Evolutionary conservation across 2,329 filamentous ascomycete genomes (phyloP), one percentile per base, ranked within the genome.

Genomic region (Metarhizium rileyi): DNA sequence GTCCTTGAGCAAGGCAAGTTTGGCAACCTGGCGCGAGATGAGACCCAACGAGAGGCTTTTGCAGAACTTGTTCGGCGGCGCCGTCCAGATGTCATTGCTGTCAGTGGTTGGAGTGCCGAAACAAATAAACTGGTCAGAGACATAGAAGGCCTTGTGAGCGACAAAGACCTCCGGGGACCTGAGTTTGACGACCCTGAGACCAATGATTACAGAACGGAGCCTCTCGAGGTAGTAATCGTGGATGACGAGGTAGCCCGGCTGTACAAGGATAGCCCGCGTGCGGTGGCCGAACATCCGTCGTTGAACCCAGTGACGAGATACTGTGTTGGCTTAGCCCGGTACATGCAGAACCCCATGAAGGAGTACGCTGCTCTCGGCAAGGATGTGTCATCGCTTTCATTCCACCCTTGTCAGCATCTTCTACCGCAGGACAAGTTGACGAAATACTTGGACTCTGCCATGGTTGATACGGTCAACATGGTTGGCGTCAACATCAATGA

Each of bases 401-500:
- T 96, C 67, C 90, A 96, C 58, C 81, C 87, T 3, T 90, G 90
- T 59, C 93, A 98, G 65, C 86, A 90, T 53, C 78, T 96, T 27
- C 76, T 98, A 14, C 86, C 90, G 0, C 81, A 90, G 53, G 91
- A 97, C 35, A 90, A 95, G 70, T 76, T 98, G 36, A 72, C 84
- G 54, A 90, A 87, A 64, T 82, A 89, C 52, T 77, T 98, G 16
- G 93, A 98, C 61, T 94, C 87, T n/a, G 89, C 91, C 42, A 87
- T 98, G 81, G 91, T 98, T 10, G 93, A 98, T 64, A 95, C 95
- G 78, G 93, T 98, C 58, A 98, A 98, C 64, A 81, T 98, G 41
- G 90, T 90, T 43, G 93, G 93, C 62, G 88, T 98, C 35, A 88
- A 97, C 60, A 86, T 98, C 62, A 95, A 96, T 59, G 90, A 96